Percentiles rank a stretch among this genome's conserved stretches.
Conservation (phyloP, 176 grass and related monocot genomes). For the Guadua angustifolia region DNA sequence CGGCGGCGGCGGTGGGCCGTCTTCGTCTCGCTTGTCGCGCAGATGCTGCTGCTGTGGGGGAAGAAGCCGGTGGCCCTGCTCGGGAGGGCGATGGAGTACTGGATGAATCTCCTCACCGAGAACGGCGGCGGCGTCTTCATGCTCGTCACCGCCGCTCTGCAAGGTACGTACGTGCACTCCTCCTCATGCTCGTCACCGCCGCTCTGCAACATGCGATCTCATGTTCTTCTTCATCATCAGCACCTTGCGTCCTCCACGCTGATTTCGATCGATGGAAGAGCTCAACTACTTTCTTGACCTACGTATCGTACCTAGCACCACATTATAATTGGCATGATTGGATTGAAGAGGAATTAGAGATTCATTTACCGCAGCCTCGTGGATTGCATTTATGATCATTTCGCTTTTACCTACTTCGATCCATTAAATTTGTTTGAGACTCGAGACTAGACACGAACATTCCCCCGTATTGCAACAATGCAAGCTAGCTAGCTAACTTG, state of each 20-base stretch:
- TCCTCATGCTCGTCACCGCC: slow-evolving; percentile 44
- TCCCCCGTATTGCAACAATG: neutral
- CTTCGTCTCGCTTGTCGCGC: slow-evolving; percentile 63
- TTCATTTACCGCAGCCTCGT: neutral
- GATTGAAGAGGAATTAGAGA: neutral
- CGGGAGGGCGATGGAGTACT: slow-evolving; percentile 54
- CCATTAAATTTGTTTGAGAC: neutral
- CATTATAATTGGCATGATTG: neutral
- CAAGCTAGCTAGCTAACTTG: neutral
- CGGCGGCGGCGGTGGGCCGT: slow-evolving; percentile 57
- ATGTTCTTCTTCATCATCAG: neutral
- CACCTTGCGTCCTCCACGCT: neutral
- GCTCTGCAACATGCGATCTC: slow-evolving; percentile 51
- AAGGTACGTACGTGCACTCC: slow-evolving; percentile 45
- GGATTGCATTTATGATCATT: slow-evolving; percentile 10
- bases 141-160: slow-evolving; percentile 51
- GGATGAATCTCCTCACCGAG: slow-evolving; percentile 74
- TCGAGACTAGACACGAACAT: neutral
- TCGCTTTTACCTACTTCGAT: neutral
- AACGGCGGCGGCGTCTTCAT: slow-evolving; percentile 54
- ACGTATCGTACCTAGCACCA: neutral
- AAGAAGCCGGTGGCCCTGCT: slow-evolving; percentile 68
- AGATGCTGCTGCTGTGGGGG: slow-evolving; percentile 55
- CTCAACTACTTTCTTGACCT: neutral
- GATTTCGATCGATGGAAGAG: neutral